Base-by-base conservation (phyloP, 495 filamentous ascomycete species). In the Trichoderma erinaceum region DNA sequence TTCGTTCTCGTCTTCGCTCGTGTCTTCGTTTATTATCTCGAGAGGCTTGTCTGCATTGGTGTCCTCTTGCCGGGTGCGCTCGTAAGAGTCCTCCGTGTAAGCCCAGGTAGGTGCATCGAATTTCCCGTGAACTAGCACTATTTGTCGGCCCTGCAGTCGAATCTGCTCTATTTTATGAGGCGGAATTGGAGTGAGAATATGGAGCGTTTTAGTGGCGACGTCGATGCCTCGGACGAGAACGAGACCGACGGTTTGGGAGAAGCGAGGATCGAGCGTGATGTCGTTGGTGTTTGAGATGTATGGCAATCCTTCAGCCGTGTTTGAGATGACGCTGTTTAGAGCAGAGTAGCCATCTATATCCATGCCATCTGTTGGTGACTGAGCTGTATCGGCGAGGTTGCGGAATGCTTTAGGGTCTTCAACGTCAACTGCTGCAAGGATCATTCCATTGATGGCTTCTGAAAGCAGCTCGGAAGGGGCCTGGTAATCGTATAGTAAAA, bases 41-140 rank as follows among this genome's bases (percentile, higher is more conserved):
- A 65, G 70, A 21, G 63, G 64, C 48, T 58, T 72, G 5, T 61
- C 56, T 8, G 27, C 56, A 2, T 71, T 72, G 18, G 64, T 72
- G 1, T 73, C 72, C 10, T 64, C 73, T n/a, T 70, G 44, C 12
- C 68, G 38, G 35, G 66, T 68, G 65, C 70, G 65, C n/a, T 66
- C 68, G 61, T 79, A 77, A 6, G 85, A 65, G 18, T 83, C 81
- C 70, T 88, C 85, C 1, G 78, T 78, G 67, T 86, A 87, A 15
- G 83, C 83, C 86, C 85, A 89, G 12, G 73, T 81, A 3, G 86
- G 86, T 12, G 83, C 74, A 68, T 87, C 85, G 58, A 86, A 83
- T 73, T 79, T 84, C 4, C 86, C 86, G 52, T 80, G 79, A 7
- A 89, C 80, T n/a, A 88, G 75, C 4, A 86, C 82, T 38, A 87